phyloP scores from a whole-genome alignment of 176 grass and related monocot species.

The Aegilops bicornis region DNA sequence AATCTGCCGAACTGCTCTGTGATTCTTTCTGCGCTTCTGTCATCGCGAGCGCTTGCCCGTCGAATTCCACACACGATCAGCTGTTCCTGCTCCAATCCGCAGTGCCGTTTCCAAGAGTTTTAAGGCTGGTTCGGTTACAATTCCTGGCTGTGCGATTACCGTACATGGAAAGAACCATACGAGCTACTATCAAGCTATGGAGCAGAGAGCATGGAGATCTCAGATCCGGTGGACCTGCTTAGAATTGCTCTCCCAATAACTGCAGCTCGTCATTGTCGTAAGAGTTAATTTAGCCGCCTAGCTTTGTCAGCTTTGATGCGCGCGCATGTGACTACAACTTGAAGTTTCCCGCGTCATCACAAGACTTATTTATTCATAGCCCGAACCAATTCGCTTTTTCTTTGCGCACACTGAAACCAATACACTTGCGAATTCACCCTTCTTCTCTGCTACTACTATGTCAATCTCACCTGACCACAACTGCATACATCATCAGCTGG shows the following conservation, averaged over 20 bases:
- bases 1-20: not conserved
- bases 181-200: not conserved
- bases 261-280: not conserved
- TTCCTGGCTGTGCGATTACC: not conserved
- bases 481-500: not conserved
- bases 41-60: not conserved
- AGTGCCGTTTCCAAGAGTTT: not conserved
- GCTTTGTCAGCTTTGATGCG: conserved; percentile 5
- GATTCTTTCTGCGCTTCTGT: not conserved
- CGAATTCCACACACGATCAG: too few species aligned
- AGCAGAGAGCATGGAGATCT: not conserved
- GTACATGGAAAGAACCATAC: not conserved
- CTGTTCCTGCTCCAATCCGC: not conserved
- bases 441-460: not conserved
- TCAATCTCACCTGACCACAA: conserved; percentile 5
- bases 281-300: conserved; percentile 12
- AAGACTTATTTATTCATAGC: not conserved
- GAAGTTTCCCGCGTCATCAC: not conserved
- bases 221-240: not conserved
- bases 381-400: too few species aligned
- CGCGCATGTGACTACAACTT: not conserved
- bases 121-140: not conserved
- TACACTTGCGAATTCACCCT: not conserved
- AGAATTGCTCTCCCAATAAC: not conserved
- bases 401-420: too few species aligned